Evolutionary conservation across 345 rosid species (phyloP).

Genomic region (Microthlaspi erraticum): DNA sequence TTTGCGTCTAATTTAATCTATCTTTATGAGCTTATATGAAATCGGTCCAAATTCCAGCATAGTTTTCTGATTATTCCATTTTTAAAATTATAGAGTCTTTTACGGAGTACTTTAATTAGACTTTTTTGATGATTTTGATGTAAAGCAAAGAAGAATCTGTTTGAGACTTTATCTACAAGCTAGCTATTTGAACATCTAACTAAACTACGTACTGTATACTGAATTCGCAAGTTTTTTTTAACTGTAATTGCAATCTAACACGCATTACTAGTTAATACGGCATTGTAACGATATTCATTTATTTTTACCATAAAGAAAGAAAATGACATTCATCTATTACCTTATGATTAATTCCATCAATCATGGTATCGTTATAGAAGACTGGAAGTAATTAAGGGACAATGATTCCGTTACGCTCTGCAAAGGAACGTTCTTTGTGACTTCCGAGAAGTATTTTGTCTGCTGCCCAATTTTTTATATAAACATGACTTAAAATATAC

Average conservation of each 20-base stretch:
- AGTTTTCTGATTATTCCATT: conserved; percentile 42
- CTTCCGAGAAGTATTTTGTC: conserved; percentile 23
- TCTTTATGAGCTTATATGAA: conserved; percentile 21
- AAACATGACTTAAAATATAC: background rate
- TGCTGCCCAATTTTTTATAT: conserved; percentile 7
- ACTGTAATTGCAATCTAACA: conserved; percentile 20
- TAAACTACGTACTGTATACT: conserved; percentile 23
- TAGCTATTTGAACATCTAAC: conserved; percentile 39
- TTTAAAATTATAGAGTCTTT: conserved; percentile 38
- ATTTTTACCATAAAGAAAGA: background rate
- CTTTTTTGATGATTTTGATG: conserved; percentile 50
- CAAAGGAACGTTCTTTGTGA: conserved; percentile 38
- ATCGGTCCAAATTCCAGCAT: conserved; percentile 33
- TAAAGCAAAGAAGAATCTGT: conserved; percentile 46
- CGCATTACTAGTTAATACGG: background rate
- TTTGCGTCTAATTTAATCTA: conserved; percentile 1
- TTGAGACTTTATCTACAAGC: conserved; percentile 44
- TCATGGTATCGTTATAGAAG: conserved; percentile 20
- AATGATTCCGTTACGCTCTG: conserved; percentile 40
- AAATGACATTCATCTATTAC: background rate
- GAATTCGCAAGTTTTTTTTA: conserved; percentile 28
- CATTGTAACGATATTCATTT: conserved; percentile 3
- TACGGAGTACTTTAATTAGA: conserved; percentile 43
- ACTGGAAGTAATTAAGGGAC: conserved; percentile 27
- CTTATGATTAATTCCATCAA: background rate